Conservation (phyloP, 1,284 basidiomycete species). For the Moesziomyces antarcticus region DNA sequence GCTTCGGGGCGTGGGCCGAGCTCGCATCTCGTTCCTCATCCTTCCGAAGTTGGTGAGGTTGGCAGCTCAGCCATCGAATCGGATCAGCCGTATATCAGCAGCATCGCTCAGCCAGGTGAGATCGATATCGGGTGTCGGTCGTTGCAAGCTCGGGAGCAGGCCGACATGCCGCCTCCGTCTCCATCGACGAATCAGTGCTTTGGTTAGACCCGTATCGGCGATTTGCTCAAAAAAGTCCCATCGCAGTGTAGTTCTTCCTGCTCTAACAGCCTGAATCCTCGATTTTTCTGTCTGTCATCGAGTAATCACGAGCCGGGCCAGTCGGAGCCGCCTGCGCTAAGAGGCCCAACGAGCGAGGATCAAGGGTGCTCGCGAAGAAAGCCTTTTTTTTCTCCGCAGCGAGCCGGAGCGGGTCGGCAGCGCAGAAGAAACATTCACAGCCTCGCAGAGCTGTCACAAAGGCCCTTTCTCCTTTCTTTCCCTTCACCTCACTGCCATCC, state of each 20-base stretch:
- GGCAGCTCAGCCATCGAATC: too few species aligned
- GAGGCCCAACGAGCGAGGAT: conserved; percentile 1
- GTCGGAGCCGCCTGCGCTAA: conserved; percentile 14
- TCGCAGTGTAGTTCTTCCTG: not conserved
- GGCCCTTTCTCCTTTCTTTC: not conserved
- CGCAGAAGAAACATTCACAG: not conserved
- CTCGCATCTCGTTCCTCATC: not conserved
- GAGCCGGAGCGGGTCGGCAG: not conserved
- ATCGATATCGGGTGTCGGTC: not conserved
- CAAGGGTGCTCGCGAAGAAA: conserved; percentile 41
- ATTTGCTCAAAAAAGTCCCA: not conserved
- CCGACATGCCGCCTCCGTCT: not conserved
- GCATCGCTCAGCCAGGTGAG: not conserved
- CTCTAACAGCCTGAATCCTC: not conserved
- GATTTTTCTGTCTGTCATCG: not conserved
- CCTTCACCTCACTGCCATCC: not conserved
- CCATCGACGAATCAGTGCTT: not conserved
- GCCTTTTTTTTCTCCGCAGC: conserved; percentile 9
- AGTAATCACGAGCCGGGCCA: not conserved
- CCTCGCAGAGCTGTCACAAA: not conserved
- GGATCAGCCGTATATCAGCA: too few species aligned
- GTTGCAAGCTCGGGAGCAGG: not conserved
- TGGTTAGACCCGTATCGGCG: not conserved
- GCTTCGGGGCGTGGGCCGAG: too few species aligned
- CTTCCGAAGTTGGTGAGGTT: not conserved